A percentile compares a stretch with the other conserved stretches of the same genome.
Evolutionary conservation across 306 rosid genomes (phyloP).

Genomic region (Urtica urens): DNA sequence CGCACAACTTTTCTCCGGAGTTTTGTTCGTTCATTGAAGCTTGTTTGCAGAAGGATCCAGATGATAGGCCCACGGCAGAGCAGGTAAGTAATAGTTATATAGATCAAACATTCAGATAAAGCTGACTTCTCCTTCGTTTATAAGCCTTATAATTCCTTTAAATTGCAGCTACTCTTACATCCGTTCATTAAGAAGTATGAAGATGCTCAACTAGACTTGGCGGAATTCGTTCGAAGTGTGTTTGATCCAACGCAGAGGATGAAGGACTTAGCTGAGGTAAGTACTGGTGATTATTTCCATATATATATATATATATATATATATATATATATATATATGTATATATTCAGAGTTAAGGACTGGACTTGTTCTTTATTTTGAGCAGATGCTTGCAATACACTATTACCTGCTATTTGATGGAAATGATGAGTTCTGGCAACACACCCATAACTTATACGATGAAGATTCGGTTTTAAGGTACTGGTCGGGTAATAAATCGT

Average conservation of each 20-base stretch:
- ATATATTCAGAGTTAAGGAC: too few relatives aligned
- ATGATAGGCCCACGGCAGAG: slow-evolving; percentile 84
- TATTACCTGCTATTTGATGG: slow-evolving; percentile 84
- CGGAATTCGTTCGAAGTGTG: slow-evolving; percentile 65
- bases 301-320: too few relatives aligned
- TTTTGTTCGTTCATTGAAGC: slow-evolving; percentile 84
- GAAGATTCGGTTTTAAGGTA: slow-evolving; percentile 78
- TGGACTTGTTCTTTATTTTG: not conserved
- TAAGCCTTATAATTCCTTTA: slow-evolving; percentile 6
- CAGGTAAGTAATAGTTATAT: slow-evolving; percentile 33
- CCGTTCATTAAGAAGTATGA: slow-evolving; percentile 67
- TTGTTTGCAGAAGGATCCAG: slow-evolving; percentile 86
- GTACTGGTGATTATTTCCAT: slow-evolving; percentile 16
- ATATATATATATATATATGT: not conserved
- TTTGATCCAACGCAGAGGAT: slow-evolving; percentile 84
- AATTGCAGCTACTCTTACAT: slow-evolving; percentile 72
- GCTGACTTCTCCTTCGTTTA: slow-evolving; percentile 7
- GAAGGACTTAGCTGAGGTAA: slow-evolving; percentile 97
- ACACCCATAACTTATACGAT: slow-evolving; percentile 45
- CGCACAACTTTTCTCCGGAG: slow-evolving; percentile 71
- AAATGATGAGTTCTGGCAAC: slow-evolving; percentile 74
- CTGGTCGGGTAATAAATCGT: too few relatives aligned
- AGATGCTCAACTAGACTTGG: slow-evolving; percentile 50
- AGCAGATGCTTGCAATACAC: slow-evolving; percentile 88
- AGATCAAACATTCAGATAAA: not conserved